Base-by-base conservation (phyloP, 2,329 filamentous ascomycete genomes). In the Diaporthe sp. region DNA sequence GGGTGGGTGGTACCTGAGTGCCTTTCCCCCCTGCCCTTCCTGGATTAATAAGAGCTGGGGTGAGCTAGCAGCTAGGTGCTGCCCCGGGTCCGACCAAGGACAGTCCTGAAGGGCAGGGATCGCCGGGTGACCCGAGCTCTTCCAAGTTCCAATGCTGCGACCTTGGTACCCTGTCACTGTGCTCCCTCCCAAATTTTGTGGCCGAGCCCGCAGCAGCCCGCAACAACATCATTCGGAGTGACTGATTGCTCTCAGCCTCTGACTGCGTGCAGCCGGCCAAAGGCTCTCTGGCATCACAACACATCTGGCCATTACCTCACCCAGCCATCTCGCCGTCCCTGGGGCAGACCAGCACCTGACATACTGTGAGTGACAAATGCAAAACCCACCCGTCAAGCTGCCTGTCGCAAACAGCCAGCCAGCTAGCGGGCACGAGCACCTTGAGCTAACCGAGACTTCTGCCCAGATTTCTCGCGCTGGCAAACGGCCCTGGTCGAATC, bases 131-230 rank as follows among this genome's bases (percentile, higher is more conserved):
- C 42, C 73, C 58, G 67, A 75, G 73, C 73, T 72, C 34, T 20
- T 42, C 34, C 49, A 20, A 53, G 31, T 68, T 53, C 65, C 65
- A 68, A 68, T 68, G 65, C 65, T 53, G 65, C 65, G n/a, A 70
- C 65, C 65, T 70, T 55, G 34, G 65, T 70, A 70, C 65, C 65
- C 65, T 55, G 47, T 55, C 49, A 28, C 49, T 70, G 49, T 70
- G 49, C 63, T 70, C 49, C 65, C 65, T 70, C 63, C 74, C 44
- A 74, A 76, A 76, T 74, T 76, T 76, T 74, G 72, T 76, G 71
- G 75, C 75, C 75, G 71, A 76, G 57, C 74, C 71, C 65, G 74
- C 74, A 73, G 37, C 60, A 68, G 65, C 71, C 71, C 72, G 75
- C 63, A 76, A 72, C 71, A 74, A 74, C 71, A 76, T 63, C 75